A percentile compares a stretch with the other conserved stretches of the same genome.
Conservation (phyloP, 257 asterid genomes). For the Solanum sitiens region DNA sequence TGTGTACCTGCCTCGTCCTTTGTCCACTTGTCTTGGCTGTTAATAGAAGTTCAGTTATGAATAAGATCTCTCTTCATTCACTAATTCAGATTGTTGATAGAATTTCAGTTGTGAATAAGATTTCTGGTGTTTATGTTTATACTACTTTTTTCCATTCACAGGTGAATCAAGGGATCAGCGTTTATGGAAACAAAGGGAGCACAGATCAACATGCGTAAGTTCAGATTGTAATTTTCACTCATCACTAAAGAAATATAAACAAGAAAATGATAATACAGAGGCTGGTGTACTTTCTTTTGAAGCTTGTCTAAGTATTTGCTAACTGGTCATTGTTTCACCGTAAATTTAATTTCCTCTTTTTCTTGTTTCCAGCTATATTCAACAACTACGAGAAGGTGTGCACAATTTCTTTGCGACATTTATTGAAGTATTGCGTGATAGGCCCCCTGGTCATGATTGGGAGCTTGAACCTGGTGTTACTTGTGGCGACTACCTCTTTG, state of each 20-base stretch:
- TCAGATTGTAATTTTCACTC: neutral
- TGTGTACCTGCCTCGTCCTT: neutral
- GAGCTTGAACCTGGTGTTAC: conserved; percentile 99
- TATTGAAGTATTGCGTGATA: conserved; percentile 94
- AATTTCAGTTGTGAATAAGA: neutral
- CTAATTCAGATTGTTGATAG: neutral
- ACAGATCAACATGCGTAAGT: conserved; percentile 99
- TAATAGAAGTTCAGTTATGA: neutral
- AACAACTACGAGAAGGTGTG: conserved; percentile 96
- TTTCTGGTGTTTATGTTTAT: neutral
- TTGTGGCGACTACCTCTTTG: conserved; percentile 93
- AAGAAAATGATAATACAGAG: neutral
- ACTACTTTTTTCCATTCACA: conserved; percentile 2
- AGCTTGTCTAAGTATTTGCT: neutral
- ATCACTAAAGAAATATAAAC: neutral
- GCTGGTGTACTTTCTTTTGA: neutral
- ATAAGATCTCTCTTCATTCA: neutral
- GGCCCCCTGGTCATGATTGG: conserved; percentile 99
- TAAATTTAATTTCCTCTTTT: neutral
- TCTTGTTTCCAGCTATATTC: conserved; percentile 62
- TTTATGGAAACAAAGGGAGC: conserved; percentile 99
- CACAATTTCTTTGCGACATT: conserved; percentile 92
- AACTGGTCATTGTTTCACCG: neutral
- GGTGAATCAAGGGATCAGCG: conserved; percentile 96
- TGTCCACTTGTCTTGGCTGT: neutral